Base-by-base conservation (phyloP, 176 grass and related monocot species). In the Avena eriantha region DNA sequence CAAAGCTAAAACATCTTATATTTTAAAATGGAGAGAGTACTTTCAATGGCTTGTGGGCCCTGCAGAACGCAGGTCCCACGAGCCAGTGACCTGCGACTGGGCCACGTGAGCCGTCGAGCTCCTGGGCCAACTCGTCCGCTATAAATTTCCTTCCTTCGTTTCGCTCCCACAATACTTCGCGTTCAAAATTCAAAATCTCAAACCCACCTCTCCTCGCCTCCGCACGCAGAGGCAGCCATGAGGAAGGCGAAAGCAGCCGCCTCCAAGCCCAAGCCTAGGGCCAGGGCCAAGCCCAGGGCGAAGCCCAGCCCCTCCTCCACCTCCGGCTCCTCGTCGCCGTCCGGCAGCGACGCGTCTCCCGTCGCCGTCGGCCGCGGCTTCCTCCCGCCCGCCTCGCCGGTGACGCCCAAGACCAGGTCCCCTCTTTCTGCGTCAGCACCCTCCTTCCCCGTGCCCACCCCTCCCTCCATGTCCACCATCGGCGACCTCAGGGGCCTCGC, bases 401-500 rank as follows among this genome's bases (percentile, higher is more conserved):
- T 26, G 80, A 80, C 78, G 48, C 67, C 75, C 48, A 79, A 29
- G 19, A 9, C 67, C 80, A 75, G 75, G 48, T 22, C 85, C 4
- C 58, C 82, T 2, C 47, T 85, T 69, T 51, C 77, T 39, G 51
- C 80, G 68, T 12, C 69, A 35, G 10, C 13, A 0, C 29, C 65
- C 14, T 18, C 77, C 51, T 81, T 64, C 79, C 16, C 75, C 5
- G 17, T 22, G 46, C 13, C 75, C 11, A 31, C 59, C 3, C 29
- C 36, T 45, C 48, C 11, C 46, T 10, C 63, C 69, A 3, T 45
- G 8, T 81, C 82, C 74, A 83, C 80, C 80, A 19, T 89, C 83
- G 84, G 3, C 5, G 92, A 91, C 61, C 86, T 94, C n/a, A 78
- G 84, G 69, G 12, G 76, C 75, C 81, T 89, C 79, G 86, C 86